A percentile compares a stretch with the other conserved stretches of the same genome.
phyloP scores from a whole-genome alignment of 768 basidiomycete species.

The Mycena alexandri region DNA sequence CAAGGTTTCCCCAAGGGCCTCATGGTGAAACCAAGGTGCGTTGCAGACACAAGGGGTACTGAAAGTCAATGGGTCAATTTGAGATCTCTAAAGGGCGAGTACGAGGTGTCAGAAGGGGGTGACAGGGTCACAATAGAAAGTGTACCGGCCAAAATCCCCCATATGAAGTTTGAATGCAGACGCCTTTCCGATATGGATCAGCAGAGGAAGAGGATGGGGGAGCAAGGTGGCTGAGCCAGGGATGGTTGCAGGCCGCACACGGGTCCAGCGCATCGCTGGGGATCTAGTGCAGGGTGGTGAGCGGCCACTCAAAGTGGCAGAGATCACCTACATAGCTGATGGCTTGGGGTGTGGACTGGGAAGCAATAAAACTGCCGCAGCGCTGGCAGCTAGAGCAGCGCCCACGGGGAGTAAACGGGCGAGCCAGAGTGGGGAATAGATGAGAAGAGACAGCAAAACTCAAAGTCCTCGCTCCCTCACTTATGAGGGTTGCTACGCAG shows the following conservation, averaged over 20 bases:
- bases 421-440: not conserved
- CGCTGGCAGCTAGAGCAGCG: not conserved
- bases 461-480: too few species aligned
- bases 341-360: not conserved
- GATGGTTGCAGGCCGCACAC: constrained; percentile 4
- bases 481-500: too few species aligned
- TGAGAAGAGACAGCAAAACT: too few species aligned
- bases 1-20: not conserved
- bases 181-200: not conserved
- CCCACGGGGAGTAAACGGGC: not conserved
- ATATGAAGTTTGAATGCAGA: not conserved
- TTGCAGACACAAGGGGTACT: not conserved
- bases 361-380: constrained; percentile 1
- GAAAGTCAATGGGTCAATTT: not conserved
- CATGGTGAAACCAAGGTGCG: not conserved
- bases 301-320: too few species aligned
- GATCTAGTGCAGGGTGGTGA: not conserved
- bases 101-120: too few species aligned
- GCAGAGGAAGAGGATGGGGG: not conserved
- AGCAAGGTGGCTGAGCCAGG: constrained; percentile 1
- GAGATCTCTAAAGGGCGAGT: not conserved
- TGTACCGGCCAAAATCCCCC: not conserved
- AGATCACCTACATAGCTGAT: not conserved
- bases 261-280: not conserved
- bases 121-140: not conserved